Base-by-base conservation (phyloP, 1,284 basidiomycete genomes). In the Chiua sp. region DNA sequence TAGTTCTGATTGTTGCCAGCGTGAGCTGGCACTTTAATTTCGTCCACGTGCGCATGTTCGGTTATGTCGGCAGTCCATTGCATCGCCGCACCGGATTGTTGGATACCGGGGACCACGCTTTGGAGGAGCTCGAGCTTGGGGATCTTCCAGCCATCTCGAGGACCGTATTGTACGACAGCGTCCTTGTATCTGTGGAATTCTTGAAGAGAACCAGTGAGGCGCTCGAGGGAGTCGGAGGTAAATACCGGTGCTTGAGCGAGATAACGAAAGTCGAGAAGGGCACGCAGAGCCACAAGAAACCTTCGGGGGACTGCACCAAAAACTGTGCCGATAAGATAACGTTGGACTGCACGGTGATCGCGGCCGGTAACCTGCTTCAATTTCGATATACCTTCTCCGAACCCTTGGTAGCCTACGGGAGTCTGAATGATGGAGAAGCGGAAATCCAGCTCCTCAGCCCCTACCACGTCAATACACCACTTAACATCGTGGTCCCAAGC, bases 61-160 rank as follows among this genome's bases (percentile, higher is more conserved):
- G 42, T 57, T 12, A 51, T 20, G 23, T 57, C 44, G 3, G 56
- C 49, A 16, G 28, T 51, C 56, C 44, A 57, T 28, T 51, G 55
- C 12, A 51, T 51, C 3, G 12, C 30, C 10, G 49, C 39, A 3
- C 60, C 53, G 4, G 47, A 53, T 5, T 42, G 47, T 15, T 4
- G 4, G 7, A 49, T 55, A 8, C 56, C 48, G 11, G 44, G 8
- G n/a, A 55, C 35, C 1, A 61, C 26, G 7, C 53, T 61, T 52
- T 76, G 75, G 3, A 78, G 48, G 22, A 75, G 65, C 59, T 77
- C 72, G 1, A 77, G 63, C 52, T 76, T 77, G 3, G 57, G 55
- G 4, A 62, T 59, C 6, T 33, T 30, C 52, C 56, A 62, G 28
- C 51, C 22, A 20, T 53, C 15, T 33, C 33, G 11, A 11, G 16